Evolutionary conservation across 306 rosid genomes (phyloP).

Genomic region (Mucuna pruriens): DNA sequence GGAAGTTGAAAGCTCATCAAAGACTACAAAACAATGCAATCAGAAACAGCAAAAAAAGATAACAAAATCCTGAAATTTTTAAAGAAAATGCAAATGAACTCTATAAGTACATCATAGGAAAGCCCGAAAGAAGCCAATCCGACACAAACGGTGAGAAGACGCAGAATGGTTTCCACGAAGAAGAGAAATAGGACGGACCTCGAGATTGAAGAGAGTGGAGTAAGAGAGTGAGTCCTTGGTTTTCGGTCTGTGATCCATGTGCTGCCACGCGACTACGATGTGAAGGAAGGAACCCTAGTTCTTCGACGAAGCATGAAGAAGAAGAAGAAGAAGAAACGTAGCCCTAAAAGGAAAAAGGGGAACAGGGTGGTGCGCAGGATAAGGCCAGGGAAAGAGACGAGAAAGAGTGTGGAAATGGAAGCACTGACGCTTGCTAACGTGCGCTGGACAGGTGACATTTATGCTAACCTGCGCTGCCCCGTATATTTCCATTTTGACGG

Average conservation of each 20-base stretch:
- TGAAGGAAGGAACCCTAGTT: constrained; percentile 35
- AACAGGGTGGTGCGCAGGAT: constrained; percentile 64
- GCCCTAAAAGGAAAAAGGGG: constrained; percentile 36
- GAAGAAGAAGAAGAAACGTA: constrained; percentile 26
- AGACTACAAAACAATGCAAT: constrained; percentile 69
- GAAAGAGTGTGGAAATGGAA: constrained; percentile 40
- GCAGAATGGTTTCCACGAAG: not conserved
- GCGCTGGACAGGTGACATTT: constrained; percentile 37
- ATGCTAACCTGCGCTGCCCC: constrained; percentile 46
- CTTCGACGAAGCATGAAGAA: constrained; percentile 42
- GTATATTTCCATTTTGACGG: not conserved
- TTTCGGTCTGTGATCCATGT: constrained; percentile 75
- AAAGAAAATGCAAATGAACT: not conserved
- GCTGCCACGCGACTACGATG: constrained; percentile 27
- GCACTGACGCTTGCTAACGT: constrained; percentile 44
- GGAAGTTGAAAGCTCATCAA: constrained; percentile 97
- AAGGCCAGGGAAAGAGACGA: constrained; percentile 40
- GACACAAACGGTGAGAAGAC: not conserved
- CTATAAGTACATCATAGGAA: constrained; percentile 14
- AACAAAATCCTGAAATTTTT: constrained; percentile 8
- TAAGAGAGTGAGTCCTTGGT: constrained; percentile 64
- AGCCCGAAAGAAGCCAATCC: not conserved
- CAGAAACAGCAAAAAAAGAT: constrained; percentile 21
- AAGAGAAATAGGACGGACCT: constrained; percentile 53
- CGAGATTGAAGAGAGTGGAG: constrained; percentile 82